Conservation (phyloP, 768 basidiomycete species). For the Phylloporus rhodoxanthus region DNA sequence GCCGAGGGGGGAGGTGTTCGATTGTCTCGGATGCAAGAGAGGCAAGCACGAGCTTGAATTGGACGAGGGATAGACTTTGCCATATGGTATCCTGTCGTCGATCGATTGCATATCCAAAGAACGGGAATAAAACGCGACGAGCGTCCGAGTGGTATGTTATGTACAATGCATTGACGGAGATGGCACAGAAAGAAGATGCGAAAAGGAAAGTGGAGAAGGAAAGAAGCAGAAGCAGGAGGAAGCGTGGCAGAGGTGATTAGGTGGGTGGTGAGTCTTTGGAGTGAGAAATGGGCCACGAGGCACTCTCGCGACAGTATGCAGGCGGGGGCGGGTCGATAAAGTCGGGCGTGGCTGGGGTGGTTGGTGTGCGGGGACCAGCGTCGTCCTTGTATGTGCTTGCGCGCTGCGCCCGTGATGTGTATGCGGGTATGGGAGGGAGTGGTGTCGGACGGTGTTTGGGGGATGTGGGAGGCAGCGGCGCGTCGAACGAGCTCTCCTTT, state of each 20-base stretch:
- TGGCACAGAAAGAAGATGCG: neutral
- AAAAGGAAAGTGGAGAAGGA: neutral
- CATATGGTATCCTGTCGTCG: neutral
- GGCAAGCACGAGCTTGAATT: neutral
- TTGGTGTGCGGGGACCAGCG: conserved; percentile 10
- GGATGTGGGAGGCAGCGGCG: neutral
- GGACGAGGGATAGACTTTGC: conserved; percentile 2
- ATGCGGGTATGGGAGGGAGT: neutral
- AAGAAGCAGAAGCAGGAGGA: neutral
- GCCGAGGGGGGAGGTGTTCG: neutral
- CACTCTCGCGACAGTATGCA: conserved; percentile 18
- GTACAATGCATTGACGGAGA: neutral
- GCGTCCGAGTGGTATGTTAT: conserved; percentile 2
- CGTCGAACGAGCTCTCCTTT: conserved; percentile 2
- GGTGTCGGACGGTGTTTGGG: conserved; percentile 17
- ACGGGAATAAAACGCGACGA: neutral
- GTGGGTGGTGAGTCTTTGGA: neutral
- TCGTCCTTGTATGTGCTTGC: conserved; percentile 20
- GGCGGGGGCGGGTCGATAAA: conserved; percentile 26
- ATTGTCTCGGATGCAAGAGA: neutral
- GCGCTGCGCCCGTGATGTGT: conserved; percentile 8
- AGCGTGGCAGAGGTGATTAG: neutral
- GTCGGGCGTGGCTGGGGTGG: conserved; percentile 8
- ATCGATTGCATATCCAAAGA: neutral
- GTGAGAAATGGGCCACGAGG: neutral